Conservation (phyloP, 345 rosid genomes). For the Gossypium anomalum region DNA sequence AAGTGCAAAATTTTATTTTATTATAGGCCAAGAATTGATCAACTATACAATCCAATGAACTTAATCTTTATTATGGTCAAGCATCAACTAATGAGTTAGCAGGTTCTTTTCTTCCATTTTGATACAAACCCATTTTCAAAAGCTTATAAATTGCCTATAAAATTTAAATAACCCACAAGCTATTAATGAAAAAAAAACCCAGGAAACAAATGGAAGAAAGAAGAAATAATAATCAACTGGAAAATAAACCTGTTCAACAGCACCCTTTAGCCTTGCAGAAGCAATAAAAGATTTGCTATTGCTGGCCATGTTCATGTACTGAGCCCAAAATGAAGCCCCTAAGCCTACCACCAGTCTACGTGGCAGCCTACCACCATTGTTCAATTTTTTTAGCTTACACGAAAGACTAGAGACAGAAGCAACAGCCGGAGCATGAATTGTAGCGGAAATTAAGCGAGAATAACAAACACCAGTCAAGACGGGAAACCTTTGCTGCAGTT, state of each 20-base stretch:
- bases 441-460: slow-evolving; percentile 14
- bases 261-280: slow-evolving; percentile 63
- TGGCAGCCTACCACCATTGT: slow-evolving; percentile 30
- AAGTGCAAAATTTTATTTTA: not conserved
- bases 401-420: slow-evolving; percentile 27
- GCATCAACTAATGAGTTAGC: not conserved
- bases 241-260: slow-evolving; percentile 61
- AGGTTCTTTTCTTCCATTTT: not conserved
- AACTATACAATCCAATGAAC: not conserved
- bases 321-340: slow-evolving; percentile 59
- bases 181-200: not conserved
- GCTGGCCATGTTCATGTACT: slow-evolving; percentile 43
- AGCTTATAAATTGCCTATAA: not conserved
- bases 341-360: slow-evolving; percentile 57
- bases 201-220: not conserved
- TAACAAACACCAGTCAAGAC: slow-evolving; percentile 17
- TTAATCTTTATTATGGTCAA: not conserved
- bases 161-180: not conserved
- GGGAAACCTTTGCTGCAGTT: slow-evolving; percentile 29
- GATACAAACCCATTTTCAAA: not conserved
- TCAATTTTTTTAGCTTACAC: slow-evolving; percentile 21
- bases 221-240: not conserved
- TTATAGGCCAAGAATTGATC: not conserved
- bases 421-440: slow-evolving; percentile 8
- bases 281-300: slow-evolving; percentile 55